These are phyloP conservation scores for Torulaspora indica DNA, from an alignment of 805 yeast species.

Conservation along the genomic window DNA sequence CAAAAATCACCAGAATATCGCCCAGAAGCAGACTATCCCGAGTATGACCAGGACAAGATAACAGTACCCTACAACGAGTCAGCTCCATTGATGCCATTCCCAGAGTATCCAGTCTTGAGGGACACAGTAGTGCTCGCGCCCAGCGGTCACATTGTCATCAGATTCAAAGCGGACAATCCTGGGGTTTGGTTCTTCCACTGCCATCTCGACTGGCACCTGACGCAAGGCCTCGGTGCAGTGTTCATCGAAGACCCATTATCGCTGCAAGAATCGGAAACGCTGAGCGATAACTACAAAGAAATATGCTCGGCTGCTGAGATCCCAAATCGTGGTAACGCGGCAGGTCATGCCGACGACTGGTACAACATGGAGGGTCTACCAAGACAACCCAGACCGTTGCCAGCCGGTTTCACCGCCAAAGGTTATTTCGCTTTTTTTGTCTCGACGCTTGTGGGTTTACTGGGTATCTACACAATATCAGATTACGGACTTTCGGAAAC, in stretches of 20 bases:
- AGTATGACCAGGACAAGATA: constrained; percentile 24
- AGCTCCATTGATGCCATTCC: constrained; percentile 41
- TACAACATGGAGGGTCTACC: constrained; percentile 56
- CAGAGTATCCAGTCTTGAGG: constrained; percentile 58
- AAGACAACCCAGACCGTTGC: constrained; percentile 56
- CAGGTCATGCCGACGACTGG: constrained; percentile 56
- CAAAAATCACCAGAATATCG: constrained; percentile 48
- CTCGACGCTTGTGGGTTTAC: constrained; percentile 53
- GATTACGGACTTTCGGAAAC: constrained; percentile 64
- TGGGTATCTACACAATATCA: constrained; percentile 56
- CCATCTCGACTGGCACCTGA: constrained; percentile 81
- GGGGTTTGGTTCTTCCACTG: constrained; percentile 96
- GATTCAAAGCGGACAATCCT: constrained; percentile 82
- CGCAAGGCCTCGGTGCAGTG: constrained; percentile 71
- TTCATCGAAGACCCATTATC: constrained; percentile 65
- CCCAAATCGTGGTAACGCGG: constrained; percentile 62
- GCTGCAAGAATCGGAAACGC: constrained; percentile 41
- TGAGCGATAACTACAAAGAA: constrained; percentile 47
- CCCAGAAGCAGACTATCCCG: constrained; percentile 40
- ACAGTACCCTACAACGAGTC: constrained; percentile 54
- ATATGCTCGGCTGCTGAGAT: constrained; percentile 47
- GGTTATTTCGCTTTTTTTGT: constrained; percentile 61
- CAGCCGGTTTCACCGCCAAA: constrained; percentile 63
- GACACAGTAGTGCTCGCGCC: constrained; percentile 69
- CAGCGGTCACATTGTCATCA: constrained; percentile 60